phyloP scores from a whole-genome alignment of 805 yeast genomes.

The Jamesozyma piceae region DNA sequence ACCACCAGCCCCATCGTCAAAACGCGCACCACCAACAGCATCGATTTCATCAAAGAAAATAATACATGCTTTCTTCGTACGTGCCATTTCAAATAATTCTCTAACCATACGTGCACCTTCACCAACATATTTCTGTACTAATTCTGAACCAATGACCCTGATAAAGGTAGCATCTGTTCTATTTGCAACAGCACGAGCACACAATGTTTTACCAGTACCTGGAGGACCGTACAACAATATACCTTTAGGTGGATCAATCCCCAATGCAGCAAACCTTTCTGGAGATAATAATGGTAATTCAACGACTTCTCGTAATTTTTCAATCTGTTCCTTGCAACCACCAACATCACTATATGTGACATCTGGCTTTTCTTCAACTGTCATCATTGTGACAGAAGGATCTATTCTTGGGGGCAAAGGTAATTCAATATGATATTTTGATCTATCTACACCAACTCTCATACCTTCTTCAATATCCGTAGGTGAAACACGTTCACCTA shows the following conservation, averaged over 20 bases:
- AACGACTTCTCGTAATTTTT: slow-evolving; percentile 90
- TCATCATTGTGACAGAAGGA: slow-evolving; percentile 98
- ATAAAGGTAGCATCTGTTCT: slow-evolving; percentile 98
- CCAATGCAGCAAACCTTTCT: slow-evolving; percentile 91
- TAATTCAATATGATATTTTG: slow-evolving; percentile 90
- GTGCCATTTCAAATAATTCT: slow-evolving; percentile 97
- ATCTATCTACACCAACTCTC: slow-evolving; percentile 98
- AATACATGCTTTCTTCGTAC: slow-evolving; percentile 95
- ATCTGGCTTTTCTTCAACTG: slow-evolving; percentile 98
- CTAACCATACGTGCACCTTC: slow-evolving; percentile 99
- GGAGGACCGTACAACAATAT: slow-evolving; percentile 95
- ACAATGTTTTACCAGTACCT: slow-evolving; percentile 95
- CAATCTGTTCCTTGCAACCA: slow-evolving; percentile 97
- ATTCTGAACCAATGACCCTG: slow-evolving; percentile 95
- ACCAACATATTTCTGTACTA: slow-evolving; percentile 97
- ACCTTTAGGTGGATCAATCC: slow-evolving; percentile 99
- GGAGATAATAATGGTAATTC: slow-evolving; percentile 90
- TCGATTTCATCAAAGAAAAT: slow-evolving; percentile 97
- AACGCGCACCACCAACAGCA: slow-evolving; percentile 99
- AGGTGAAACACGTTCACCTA: slow-evolving; percentile 95
- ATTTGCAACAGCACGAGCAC: slow-evolving; percentile 98
- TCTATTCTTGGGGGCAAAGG: slow-evolving; percentile 97
- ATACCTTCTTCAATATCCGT: slow-evolving; percentile 99
- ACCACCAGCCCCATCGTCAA: slow-evolving; percentile 99
- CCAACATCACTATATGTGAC: slow-evolving; percentile 98